Percentiles rank a stretch among this genome's conserved stretches.
Conservation (phyloP, 78 protist genomes). For the Acrasis kona region DNA sequence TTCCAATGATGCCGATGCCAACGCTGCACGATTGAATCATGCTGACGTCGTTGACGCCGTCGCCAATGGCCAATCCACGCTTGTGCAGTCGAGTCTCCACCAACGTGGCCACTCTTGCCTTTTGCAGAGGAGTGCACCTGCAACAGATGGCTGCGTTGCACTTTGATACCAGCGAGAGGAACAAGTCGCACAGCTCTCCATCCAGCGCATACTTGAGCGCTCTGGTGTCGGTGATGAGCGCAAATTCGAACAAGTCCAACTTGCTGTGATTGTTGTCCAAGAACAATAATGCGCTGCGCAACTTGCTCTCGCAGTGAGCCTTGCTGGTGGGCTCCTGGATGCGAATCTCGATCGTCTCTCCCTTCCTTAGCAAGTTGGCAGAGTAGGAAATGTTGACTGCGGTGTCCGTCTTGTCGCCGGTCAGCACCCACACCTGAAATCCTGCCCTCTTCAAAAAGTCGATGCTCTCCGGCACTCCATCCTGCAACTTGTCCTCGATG, state of each 20-base stretch:
- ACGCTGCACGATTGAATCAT: conserved; percentile 82
- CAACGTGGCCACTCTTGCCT: conserved; percentile 62
- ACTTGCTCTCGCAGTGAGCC: neutral
- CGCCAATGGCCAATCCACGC: conserved; percentile 83
- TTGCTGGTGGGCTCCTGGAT: neutral
- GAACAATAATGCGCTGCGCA: no score
- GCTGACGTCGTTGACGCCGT: conserved; percentile 86
- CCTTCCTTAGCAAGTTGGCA: neutral
- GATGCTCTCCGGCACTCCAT: conserved; percentile 55
- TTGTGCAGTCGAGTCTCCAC: neutral
- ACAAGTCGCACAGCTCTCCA: neutral
- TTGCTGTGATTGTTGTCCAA: neutral
- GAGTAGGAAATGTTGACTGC: conserved; percentile 70
- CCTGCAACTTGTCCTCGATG: conserved; percentile 90
- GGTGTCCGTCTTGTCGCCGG: conserved; percentile 94
- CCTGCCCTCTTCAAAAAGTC: conserved; percentile 50
- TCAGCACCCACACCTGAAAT: conserved; percentile 87
- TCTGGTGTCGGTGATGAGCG: conserved; percentile 1
- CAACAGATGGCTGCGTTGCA: conserved; percentile 64
- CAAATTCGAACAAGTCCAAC: neutral
- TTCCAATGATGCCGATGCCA: conserved; percentile 80
- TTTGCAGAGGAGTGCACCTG: conserved; percentile 83
- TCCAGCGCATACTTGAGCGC: neutral
- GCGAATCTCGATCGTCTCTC: neutral
- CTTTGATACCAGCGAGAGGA: neutral